phyloP scores from a whole-genome alignment of 2,329 filamentous ascomycete genomes.

The Aspergillus amoenus region DNA sequence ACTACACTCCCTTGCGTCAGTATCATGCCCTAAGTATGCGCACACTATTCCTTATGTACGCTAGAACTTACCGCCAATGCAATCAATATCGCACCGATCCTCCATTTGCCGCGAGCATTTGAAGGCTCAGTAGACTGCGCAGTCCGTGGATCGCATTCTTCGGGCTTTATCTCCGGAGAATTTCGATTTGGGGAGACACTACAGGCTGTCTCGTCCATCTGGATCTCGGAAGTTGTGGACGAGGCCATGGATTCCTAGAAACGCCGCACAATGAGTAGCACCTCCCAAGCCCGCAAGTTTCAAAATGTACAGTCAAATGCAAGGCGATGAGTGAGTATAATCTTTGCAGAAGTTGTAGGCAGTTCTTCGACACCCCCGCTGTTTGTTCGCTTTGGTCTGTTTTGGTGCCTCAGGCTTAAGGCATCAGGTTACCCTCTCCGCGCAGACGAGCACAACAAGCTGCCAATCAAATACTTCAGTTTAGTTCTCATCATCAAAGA shows the following conservation, averaged over 20 bases:
- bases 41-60: neutral
- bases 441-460: too few relatives aligned
- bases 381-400: conserved; percentile 7
- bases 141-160: conserved; percentile 1
- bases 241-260: neutral
- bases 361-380: neutral
- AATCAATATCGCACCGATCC: conserved; percentile 18
- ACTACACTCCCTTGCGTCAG: conserved; percentile 12
- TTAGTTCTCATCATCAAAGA: too few relatives aligned
- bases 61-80: conserved; percentile 18
- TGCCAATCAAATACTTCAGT: too few relatives aligned
- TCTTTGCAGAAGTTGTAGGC: neutral
- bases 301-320: neutral
- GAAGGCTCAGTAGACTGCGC: neutral
- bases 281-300: neutral
- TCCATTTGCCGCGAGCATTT: conserved; percentile 15
- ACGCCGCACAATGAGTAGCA: neutral
- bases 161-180: neutral
- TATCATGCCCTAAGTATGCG: neutral
- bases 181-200: neutral
- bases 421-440: neutral
- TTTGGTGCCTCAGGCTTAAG: conserved; percentile 1
- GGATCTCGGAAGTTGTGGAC: neutral
- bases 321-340: neutral
- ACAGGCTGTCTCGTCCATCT: conserved; percentile 1